phyloP scores from a whole-genome alignment of 495 filamentous ascomycete species.

The Daldinia bambusicola region DNA sequence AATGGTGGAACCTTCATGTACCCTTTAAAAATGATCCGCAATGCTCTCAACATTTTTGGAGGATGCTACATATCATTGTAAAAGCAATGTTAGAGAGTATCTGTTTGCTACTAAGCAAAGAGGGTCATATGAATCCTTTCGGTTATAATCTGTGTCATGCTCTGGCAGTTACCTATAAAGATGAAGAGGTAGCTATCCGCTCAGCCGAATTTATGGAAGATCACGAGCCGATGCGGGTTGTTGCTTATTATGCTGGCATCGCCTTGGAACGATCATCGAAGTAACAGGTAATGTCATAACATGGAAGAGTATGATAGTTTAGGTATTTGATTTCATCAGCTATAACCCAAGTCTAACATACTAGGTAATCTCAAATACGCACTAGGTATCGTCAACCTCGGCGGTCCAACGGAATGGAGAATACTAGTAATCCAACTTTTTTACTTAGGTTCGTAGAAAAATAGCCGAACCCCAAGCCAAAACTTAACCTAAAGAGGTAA shows the following conservation, averaged over 20 bases:
- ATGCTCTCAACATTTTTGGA: background rate
- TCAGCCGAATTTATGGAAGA: slow-evolving; percentile 30
- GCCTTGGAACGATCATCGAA: too few species aligned
- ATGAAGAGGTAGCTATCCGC: slow-evolving; percentile 17
- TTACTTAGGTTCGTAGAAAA: slow-evolving; percentile 29
- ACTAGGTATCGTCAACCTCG: slow-evolving; percentile 34
- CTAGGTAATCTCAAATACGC: too few species aligned
- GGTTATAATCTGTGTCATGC: slow-evolving; percentile 23
- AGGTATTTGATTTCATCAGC: too few species aligned
- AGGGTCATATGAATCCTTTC: slow-evolving; percentile 15
- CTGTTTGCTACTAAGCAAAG: background rate
- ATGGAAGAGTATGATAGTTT: too few species aligned
- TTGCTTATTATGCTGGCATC: too few species aligned
- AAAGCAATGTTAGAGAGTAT: background rate
- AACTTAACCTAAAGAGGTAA: slow-evolving; percentile 24
- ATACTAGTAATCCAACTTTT: slow-evolving; percentile 10
- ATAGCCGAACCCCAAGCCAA: slow-evolving; percentile 35
- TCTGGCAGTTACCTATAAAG: background rate
- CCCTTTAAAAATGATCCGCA: background rate
- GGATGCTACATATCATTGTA: background rate
- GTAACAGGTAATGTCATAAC: too few species aligned
- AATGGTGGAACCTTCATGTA: background rate
- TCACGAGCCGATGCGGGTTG: slow-evolving; percentile 20
- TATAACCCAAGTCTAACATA: too few species aligned
- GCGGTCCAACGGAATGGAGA: slow-evolving; percentile 41